Evolutionary conservation across 371 early-diverging fungal species (phyloP), one percentile per base, ranked within the genome.

Genomic region (Mucor lusitanicus): DNA sequence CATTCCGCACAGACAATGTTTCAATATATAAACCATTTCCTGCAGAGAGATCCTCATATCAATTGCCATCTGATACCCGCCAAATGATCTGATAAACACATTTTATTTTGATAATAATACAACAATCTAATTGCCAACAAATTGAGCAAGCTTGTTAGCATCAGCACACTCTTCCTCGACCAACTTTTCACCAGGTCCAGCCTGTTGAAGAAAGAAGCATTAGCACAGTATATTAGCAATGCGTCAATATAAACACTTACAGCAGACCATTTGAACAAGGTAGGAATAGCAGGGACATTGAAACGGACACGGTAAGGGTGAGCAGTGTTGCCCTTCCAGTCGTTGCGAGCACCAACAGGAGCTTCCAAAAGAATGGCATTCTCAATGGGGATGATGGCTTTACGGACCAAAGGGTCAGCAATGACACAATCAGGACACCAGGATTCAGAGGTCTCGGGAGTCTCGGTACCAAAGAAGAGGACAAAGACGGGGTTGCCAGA

Each of bases 341-440:
- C 85, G 65, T 57, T 61, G 46, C 86, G 84, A 37, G 65, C 64
- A 64, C 88, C 88, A 17, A 85, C 86, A 28, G 85, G 77, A 21
- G 77, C 85, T 57, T 86, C 85, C 19, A 88, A 60, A 13, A 86
- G 65, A 25, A 84, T 75, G 33, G 78, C 74, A 58, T 81, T 54
- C 42, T 77, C 56, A 19, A 81, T 73, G 59, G 79, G 61, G 21
- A 75, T 55, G 33, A 86, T 56, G 11, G 77, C 70, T 60, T 82
- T 79, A 59, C 82, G 76, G 37, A 88, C 69, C 27, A 85, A 61
- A 30, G 88, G 88, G 59, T 82, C 85, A 57, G 86, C 86, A 73
- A 78, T 68, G 21, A 69, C 85, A 64, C 87, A 87, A 69, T 87
- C 87, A 42, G 86, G 86, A 71, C 88, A 88, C 88, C 88, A 88